Conservation (phyloP, 345 rosid species). For the Stellera chamaejasme region DNA sequence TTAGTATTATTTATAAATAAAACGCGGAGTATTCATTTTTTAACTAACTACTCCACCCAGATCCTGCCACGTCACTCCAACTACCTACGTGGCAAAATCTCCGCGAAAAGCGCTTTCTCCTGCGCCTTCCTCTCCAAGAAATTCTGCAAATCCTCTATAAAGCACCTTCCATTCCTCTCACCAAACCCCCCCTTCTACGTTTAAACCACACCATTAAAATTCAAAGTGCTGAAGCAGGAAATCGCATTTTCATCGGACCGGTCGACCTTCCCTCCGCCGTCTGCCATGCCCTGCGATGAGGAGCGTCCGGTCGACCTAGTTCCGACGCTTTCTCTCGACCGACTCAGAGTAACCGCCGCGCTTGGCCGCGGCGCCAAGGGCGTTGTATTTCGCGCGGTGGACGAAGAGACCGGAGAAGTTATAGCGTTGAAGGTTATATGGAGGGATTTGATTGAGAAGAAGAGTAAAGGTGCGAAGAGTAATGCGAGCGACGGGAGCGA, state of each 20-base stretch:
- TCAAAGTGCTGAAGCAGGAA: background rate
- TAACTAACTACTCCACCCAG: background rate
- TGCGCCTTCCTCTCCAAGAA: constrained; percentile 27
- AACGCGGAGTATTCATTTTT: too few species aligned
- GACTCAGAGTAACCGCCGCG: constrained; percentile 41
- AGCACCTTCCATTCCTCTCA: background rate
- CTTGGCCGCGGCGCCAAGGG: constrained; percentile 92
- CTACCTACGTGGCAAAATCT: constrained; percentile 13
- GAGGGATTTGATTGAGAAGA: constrained; percentile 60
- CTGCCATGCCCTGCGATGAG: constrained; percentile 17
- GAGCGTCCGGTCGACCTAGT: constrained; percentile 3
- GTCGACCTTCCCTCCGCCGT: background rate
- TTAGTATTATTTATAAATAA: too few species aligned
- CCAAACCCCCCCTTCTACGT: constrained; percentile 6
- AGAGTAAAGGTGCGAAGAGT: constrained; percentile 11
- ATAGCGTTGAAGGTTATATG: constrained; percentile 73
- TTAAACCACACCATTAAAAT: background rate
- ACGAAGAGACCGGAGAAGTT: constrained; percentile 19
- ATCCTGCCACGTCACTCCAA: constrained; percentile 20
- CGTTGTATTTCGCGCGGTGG: constrained; percentile 60
- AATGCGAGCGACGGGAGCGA: constrained; percentile 14
- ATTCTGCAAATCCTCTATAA: background rate
- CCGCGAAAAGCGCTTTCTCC: background rate
- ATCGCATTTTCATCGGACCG: background rate
- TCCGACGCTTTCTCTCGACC: constrained; percentile 30